These are phyloP conservation scores for Dactylonectria estremocensis DNA, from an alignment of 2,329 filamentous ascomycete species.

Conservation along the genomic window DNA sequence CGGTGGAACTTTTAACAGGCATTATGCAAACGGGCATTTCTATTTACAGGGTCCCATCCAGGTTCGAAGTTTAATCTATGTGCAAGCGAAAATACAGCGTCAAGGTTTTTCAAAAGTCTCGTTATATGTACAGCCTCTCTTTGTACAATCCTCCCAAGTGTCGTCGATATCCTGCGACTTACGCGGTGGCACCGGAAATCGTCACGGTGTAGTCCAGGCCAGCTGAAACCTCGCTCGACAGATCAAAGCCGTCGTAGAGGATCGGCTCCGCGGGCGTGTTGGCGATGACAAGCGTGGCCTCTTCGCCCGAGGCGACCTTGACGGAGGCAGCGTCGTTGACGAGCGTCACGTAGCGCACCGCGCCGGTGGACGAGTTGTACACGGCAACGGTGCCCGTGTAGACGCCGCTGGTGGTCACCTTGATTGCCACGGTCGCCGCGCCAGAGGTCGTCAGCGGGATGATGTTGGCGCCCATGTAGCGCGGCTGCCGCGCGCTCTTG, in stretches of 20 bases:
- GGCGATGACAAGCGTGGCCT: constrained; percentile 62
- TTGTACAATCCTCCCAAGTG: neutral
- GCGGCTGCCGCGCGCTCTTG: constrained; percentile 58
- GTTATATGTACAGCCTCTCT: neutral
- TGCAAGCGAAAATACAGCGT: neutral
- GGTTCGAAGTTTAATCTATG: neutral
- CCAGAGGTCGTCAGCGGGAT: constrained; percentile 58
- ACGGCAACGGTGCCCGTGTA: constrained; percentile 61
- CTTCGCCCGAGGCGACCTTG: constrained; percentile 56
- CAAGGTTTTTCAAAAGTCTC: neutral
- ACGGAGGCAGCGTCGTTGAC: constrained; percentile 54
- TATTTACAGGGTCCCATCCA: neutral
- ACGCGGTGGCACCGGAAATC: constrained; percentile 51
- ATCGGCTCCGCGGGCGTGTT: constrained; percentile 62
- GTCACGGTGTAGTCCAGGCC: constrained; percentile 58
- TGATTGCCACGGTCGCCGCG: constrained; percentile 48
- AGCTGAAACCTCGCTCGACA: constrained; percentile 54
- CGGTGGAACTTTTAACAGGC: too few species aligned
- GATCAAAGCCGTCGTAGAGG: constrained; percentile 60
- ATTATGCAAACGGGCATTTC: too few species aligned
- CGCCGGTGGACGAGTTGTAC: constrained; percentile 43
- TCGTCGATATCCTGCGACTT: neutral
- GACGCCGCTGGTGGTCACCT: constrained; percentile 53
- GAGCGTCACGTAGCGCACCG: constrained; percentile 55
- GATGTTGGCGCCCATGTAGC: constrained; percentile 67